Evolutionary conservation across 345 rosid species (phyloP), one percentile per base, ranked within the genome.

Genomic region (Arabidopsis suecica): DNA sequence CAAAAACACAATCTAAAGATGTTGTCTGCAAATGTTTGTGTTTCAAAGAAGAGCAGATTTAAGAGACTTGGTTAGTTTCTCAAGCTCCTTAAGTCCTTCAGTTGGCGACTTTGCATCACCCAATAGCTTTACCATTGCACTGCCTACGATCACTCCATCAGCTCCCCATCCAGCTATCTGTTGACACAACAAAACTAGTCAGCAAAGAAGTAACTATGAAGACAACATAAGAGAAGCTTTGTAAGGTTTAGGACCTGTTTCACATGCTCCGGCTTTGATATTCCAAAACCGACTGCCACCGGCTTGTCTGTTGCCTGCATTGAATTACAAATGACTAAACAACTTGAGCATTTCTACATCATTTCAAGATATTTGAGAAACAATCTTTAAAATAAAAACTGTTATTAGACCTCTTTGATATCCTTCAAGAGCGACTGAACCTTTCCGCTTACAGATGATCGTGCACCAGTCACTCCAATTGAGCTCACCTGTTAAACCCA

Each of bases 391-490:
- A 47, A 16, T 7, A 65, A n/a, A 48, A 5, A 18, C 2, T 41
- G 25, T 40, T 25, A 61, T 3, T 25, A 62, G 12, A 79, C 82
- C 82, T 83, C 83, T 83, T 89, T 95, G 77, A 91, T 84, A 8
- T 90, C 97, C 25, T 51, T 72, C 57, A 93, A 82, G 77, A 90
- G 98, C 65, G 82, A 73, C 82, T 82, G 85, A 71, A 89, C 97
- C 71, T 80, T 75, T 14, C 72, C 85, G 63, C 89, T 95, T 8
- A 93, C 87, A 71, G 94, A 89, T 73, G 87, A 74, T 68, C 98
- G 94, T 18, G 97, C 86, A 37, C 97, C 99, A 1, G 98, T 92
- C 77, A 92, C 99, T 75, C 99, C 99, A 6, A 83, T n/a, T 54
- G 97, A 86, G 58, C 99, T 95, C 56, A 90, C 96, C 99, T 95